Evolutionary conservation across 345 rosid genomes (phyloP), one percentile per base, ranked within the genome.

Genomic region (Eucalyptus regnans): DNA sequence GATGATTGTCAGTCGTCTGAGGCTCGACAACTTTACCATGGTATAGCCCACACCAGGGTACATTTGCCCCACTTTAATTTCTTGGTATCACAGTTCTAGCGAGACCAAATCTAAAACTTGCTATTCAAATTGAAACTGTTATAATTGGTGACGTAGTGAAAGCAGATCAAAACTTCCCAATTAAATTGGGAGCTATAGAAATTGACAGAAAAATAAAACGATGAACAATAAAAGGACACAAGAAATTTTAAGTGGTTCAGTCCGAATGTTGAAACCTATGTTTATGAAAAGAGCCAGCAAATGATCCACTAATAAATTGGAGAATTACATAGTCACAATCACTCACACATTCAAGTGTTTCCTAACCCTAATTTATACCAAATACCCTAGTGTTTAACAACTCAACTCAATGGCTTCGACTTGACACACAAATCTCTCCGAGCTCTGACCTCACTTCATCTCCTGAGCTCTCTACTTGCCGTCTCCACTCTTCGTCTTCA

Each of bases 181-280:
- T 56, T 56, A 56, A 56, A 56, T 22, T 20, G 62, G 62, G 62
- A 52, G 29, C 29, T 22, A 23, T 56, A 56, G 62, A 56, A 56
- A 56, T 56, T 56, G 29, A 56, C 6, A 56, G 12, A 56, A 9
- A 56, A 56, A 56, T 56, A 2, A 22, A 23, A 56, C 1, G 29
- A 56, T 23, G 62, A 56, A 9, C 11, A 9, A 56, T 20, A 23
- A 56, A 56, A 56, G 3, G 62, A 56, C 29, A 23, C 62, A 56
- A 56, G 5, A 56, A 8, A 22, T 33, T 33, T 33, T 33, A 33
- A 33, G 37, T 56, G 27, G 0, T 56, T 23, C 1, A 0, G 5
- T 54, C 5, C 3, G 1, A 54, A 54, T 54, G 27, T 56, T 20
- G 60, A 3, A 56, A 23, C 12, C 27, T 22, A 56, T 5, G 2